Conservation (phyloP, 2,329 filamentous ascomycete genomes). For the Trichoderma polysporum region DNA sequence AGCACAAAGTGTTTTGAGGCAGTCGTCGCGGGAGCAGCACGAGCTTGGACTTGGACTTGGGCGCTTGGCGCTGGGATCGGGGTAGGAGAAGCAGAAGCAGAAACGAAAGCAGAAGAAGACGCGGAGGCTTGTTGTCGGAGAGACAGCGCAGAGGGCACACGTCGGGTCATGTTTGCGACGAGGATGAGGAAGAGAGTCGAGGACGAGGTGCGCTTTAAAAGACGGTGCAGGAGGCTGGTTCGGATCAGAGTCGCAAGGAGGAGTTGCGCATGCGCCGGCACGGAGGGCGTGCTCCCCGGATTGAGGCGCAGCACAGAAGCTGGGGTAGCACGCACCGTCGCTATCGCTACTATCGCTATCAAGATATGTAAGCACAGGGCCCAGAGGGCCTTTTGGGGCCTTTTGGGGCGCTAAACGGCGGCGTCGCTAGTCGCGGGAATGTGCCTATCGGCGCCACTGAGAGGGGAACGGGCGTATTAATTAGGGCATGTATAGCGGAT, state of each 20-base stretch:
- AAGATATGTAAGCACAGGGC: neutral
- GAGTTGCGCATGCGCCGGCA: neutral
- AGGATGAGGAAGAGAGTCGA: neutral
- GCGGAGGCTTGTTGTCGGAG: slow-evolving; percentile 41
- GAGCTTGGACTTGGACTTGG: neutral
- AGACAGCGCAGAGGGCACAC: slow-evolving; percentile 47
- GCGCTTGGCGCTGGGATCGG: slow-evolving; percentile 30
- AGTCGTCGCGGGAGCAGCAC: slow-evolving; percentile 3
- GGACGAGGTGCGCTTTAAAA: neutral
- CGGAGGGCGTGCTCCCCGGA: neutral
- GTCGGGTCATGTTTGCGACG: slow-evolving; percentile 42
- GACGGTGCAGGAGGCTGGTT: neutral
- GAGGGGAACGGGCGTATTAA: neutral
- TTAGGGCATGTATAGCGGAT: neutral
- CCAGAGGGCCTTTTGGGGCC: too few species aligned
- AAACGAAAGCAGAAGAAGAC: slow-evolving; percentile 30
- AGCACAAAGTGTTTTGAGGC: slow-evolving; percentile 48
- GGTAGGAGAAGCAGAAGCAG: slow-evolving; percentile 30
- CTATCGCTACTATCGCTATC: neutral
- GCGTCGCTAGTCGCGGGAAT: neutral
- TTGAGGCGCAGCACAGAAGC: neutral
- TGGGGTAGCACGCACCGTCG: neutral
- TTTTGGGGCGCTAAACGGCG: neutral
- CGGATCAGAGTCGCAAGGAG: neutral
- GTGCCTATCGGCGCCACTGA: neutral